Conservation (phyloP, 1,284 basidiomycete genomes). For the Rhodotorula sp. region DNA sequence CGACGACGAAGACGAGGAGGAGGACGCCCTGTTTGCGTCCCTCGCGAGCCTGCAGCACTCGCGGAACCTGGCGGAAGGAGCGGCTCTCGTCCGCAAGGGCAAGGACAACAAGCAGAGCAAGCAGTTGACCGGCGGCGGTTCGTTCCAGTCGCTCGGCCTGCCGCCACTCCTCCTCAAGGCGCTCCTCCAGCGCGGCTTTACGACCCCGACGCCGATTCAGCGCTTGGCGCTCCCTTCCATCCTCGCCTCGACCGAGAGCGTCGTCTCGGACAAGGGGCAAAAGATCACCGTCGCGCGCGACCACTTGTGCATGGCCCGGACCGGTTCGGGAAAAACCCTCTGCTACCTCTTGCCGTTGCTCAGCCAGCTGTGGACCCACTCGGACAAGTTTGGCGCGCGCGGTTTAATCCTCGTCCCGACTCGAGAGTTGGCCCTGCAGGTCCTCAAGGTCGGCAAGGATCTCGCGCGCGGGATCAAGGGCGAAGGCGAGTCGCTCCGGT, state of each 20-base stretch:
- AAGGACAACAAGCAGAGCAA: conserved; percentile 38
- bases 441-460: conserved; percentile 92
- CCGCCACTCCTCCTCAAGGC: conserved; percentile 79
- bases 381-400: conserved; percentile 75
- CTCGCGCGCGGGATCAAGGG: conserved; percentile 66
- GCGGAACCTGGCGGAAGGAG: conserved; percentile 41
- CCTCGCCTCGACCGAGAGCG: conserved; percentile 64
- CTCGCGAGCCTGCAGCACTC: conserved; percentile 36
- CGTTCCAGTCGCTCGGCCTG: conserved; percentile 61
- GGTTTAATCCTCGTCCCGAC: conserved; percentile 88
- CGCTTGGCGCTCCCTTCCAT: conserved; percentile 83
- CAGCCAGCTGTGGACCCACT: conserved; percentile 77
- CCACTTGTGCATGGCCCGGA: conserved; percentile 97
- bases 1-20: conserved; percentile 20
- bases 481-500: conserved; percentile 64
- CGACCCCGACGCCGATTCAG: conserved; percentile 95
- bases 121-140: conserved; percentile 44
- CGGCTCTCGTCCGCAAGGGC: conserved; percentile 36
- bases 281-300: conserved; percentile 63
- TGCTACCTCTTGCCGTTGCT: conserved; percentile 93
- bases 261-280: conserved; percentile 36
- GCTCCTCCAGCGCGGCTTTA: conserved; percentile 87
- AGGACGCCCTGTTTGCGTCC: conserved; percentile 33
- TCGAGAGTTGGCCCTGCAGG: conserved; percentile 90
- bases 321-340: conserved; percentile 96